These are phyloP conservation scores for Xenoacremonium recifei DNA, from an alignment of 2,329 filamentous ascomycete genomes.

Conservation along the genomic window DNA sequence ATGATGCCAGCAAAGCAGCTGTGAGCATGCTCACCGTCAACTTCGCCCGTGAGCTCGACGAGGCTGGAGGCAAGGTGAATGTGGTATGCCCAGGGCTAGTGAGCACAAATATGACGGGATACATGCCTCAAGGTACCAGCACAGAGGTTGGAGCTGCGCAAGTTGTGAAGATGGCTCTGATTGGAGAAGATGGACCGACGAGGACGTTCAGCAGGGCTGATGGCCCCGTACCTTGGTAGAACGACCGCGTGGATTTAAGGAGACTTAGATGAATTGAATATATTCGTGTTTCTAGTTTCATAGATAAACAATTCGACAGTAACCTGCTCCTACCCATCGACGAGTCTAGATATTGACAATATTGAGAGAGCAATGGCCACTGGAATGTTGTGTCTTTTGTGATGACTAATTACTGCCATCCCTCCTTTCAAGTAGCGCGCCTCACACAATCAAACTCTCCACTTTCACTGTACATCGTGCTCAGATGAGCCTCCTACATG, in stretches of 20 bases:
- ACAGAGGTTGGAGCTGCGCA: slow-evolving; percentile 28
- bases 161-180: slow-evolving; percentile 30
- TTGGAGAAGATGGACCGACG: slow-evolving; percentile 27
- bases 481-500: no score
- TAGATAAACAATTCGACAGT: no score
- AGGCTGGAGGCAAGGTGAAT: slow-evolving; percentile 32
- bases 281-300: no score
- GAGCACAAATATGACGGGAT: slow-evolving; percentile 26
- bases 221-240: slow-evolving; percentile 19
- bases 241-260: not conserved
- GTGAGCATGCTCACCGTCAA: slow-evolving; percentile 39
- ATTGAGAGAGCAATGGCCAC: no score
- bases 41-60: slow-evolving; percentile 30
- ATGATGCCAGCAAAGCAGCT: slow-evolving; percentile 41
- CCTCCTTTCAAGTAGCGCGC: no score
- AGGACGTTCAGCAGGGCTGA: slow-evolving; percentile 26
- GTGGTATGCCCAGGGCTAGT: slow-evolving; percentile 37
- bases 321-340: no score
- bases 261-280: no score
- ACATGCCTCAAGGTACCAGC: slow-evolving; percentile 7
- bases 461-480: no score
- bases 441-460: no score
- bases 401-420: no score
- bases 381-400: no score
- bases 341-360: no score